Evolutionary conservation across 2,329 filamentous ascomycete species (phyloP).

Genomic region (Alternaria triticimaculans): DNA sequence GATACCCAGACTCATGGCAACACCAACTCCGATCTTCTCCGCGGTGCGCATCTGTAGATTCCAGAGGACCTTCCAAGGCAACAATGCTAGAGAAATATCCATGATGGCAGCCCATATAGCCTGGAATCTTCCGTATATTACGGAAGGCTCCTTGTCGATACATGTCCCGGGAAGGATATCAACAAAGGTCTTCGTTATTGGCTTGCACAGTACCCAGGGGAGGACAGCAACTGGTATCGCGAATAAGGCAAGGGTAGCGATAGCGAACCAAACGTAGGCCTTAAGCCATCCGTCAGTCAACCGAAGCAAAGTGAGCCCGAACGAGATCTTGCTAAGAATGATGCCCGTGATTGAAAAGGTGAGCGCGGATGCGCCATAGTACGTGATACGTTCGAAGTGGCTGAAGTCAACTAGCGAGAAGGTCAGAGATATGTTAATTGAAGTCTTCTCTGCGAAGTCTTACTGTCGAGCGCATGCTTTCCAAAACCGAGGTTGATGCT

Average conservation of each 20-base stretch:
- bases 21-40: conserved; percentile 19
- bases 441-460: neutral
- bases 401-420: neutral
- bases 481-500: conserved; percentile 4
- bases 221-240: conserved; percentile 7
- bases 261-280: conserved; percentile 13
- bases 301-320: conserved; percentile 16
- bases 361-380: conserved; percentile 5
- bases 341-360: conserved; percentile 1
- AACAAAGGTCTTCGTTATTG: conserved; percentile 11
- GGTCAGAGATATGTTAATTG: neutral
- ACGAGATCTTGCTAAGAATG: conserved; percentile 18
- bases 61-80: conserved; percentile 18
- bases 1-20: conserved; percentile 19
- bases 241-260: conserved; percentile 10
- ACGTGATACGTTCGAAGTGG: conserved; percentile 7
- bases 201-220: conserved; percentile 12
- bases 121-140: conserved; percentile 9
- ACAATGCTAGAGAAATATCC: conserved; percentile 15
- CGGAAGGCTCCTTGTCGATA: conserved; percentile 8
- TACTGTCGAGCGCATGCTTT: conserved; percentile 10
- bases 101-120: conserved; percentile 19
- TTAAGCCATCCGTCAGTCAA: conserved; percentile 14
- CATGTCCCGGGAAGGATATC: conserved; percentile 11
- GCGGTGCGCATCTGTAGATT: conserved; percentile 12